Evolutionary conservation across 2,329 filamentous ascomycete genomes (phyloP).

Genomic region (Cladosporium velox): DNA sequence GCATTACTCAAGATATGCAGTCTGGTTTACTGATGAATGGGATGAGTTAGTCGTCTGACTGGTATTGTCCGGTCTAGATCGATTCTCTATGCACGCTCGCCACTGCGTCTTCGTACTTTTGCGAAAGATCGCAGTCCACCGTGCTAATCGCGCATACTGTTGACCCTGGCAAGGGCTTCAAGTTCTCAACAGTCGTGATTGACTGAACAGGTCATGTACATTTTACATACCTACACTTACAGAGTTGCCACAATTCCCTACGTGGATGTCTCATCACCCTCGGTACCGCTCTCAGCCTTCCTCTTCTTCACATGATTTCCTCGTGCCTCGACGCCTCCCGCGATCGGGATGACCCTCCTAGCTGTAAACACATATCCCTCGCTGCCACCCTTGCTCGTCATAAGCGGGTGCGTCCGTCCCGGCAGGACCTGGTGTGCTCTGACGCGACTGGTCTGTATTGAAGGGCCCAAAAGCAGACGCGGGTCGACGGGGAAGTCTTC

Average conservation of each 20-base stretch:
- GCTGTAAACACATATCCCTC: slow-evolving; percentile 91
- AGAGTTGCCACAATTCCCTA: not conserved
- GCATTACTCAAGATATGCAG: not conserved
- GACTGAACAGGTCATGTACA: not conserved
- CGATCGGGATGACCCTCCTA: slow-evolving; percentile 75
- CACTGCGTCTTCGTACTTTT: not conserved
- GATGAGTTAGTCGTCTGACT: not conserved
- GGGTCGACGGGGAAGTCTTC: slow-evolving; percentile 87
- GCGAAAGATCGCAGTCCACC: not conserved
- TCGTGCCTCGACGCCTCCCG: slow-evolving; percentile 78
- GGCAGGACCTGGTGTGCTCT: slow-evolving; percentile 89
- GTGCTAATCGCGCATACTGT: not conserved
- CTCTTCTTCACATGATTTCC: slow-evolving; percentile 71
- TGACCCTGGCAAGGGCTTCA: not conserved
- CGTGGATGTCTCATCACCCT: not conserved
- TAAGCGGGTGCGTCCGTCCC: slow-evolving; percentile 86
- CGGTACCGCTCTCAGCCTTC: slow-evolving; percentile 46
- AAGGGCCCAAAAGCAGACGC: slow-evolving; percentile 74
- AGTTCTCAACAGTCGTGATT: not conserved
- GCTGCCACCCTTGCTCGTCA: slow-evolving; percentile 83
- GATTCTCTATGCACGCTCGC: not conserved
- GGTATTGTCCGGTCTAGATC: not conserved
- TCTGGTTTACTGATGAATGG: not conserved
- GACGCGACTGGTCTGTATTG: slow-evolving; percentile 77
- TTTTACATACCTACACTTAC: not conserved